Conservation (phyloP, 306 rosid species). For the Vicia faba region DNA sequence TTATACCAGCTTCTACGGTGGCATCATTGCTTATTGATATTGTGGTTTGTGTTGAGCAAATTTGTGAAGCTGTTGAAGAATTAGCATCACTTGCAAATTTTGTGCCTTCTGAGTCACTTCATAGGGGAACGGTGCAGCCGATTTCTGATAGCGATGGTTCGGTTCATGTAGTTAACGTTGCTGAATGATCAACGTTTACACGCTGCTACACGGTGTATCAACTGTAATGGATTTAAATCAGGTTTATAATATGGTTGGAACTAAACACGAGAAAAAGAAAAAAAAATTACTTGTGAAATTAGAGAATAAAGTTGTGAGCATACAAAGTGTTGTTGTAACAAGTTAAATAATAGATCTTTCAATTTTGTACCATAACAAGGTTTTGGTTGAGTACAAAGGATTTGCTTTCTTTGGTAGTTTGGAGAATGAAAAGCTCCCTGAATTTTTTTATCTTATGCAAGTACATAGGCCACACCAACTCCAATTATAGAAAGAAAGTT, state of each 20-base stretch:
- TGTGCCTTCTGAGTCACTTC: background rate
- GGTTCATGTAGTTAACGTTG: constrained; percentile 25
- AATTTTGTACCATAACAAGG: too few species aligned
- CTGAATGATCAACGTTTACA: background rate
- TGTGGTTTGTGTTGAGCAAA: constrained; percentile 37
- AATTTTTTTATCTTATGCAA: too few species aligned
- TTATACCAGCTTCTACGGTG: constrained; percentile 39
- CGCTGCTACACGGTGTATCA: background rate
- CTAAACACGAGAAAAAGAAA: background rate
- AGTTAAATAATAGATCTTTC: too few species aligned
- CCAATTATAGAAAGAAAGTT: too few species aligned
- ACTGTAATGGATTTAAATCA: background rate
- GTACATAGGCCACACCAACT: too few species aligned
- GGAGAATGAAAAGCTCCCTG: too few species aligned
- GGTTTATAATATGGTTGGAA: background rate
- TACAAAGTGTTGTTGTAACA: too few species aligned
- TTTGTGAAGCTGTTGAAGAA: constrained; percentile 43
- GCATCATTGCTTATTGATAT: constrained; percentile 45
- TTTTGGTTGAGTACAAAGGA: too few species aligned
- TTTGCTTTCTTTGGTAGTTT: too few species aligned
- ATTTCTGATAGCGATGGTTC: constrained; percentile 12
- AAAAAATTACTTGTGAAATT: background rate
- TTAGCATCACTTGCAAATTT: constrained; percentile 41
- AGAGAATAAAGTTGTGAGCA: background rate
- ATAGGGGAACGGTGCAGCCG: constrained; percentile 38